These are phyloP conservation scores for Tricholoma sp. DNA, from an alignment of 768 basidiomycete species.

Conservation along the genomic window DNA sequence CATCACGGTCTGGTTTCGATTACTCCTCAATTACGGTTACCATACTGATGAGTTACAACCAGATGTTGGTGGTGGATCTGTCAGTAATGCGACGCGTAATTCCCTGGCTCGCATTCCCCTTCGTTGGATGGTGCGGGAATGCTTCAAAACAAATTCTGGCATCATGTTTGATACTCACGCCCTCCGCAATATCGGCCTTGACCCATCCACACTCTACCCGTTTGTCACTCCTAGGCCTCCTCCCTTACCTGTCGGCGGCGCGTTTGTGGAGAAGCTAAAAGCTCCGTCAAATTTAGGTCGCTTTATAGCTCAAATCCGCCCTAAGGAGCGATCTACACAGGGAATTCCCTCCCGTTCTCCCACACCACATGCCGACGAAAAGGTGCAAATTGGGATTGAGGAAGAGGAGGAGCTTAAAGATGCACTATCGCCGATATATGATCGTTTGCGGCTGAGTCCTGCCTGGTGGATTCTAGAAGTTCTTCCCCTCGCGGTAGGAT, in stretches of 20 bases:
- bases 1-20: slow-evolving; percentile 32
- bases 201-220: slow-evolving; percentile 34
- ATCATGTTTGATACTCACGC: slow-evolving; percentile 53
- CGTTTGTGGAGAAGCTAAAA: not conserved
- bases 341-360: not conserved
- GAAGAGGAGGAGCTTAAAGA: slow-evolving; percentile 52
- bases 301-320: not conserved
- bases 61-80: slow-evolving; percentile 59
- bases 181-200: slow-evolving; percentile 40
- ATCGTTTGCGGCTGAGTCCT: slow-evolving; percentile 37
- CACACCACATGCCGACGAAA: not conserved
- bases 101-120: no score
- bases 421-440: slow-evolving; percentile 42
- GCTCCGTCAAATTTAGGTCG: not conserved
- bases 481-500: slow-evolving; percentile 29
- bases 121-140: slow-evolving; percentile 69
- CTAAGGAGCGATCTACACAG: slow-evolving; percentile 10
- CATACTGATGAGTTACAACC: not conserved
- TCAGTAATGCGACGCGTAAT: slow-evolving; percentile 34
- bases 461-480: slow-evolving; percentile 61
- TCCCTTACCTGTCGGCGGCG: slow-evolving; percentile 15
- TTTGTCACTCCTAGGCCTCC: slow-evolving; percentile 29
- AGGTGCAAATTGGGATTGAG: slow-evolving; percentile 22
- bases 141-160: slow-evolving; percentile 49
- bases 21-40: not conserved